These are phyloP conservation scores for Aspergillus clavatus DNA, from an alignment of 2,329 filamentous ascomycete genomes.

Conservation along the genomic window DNA sequence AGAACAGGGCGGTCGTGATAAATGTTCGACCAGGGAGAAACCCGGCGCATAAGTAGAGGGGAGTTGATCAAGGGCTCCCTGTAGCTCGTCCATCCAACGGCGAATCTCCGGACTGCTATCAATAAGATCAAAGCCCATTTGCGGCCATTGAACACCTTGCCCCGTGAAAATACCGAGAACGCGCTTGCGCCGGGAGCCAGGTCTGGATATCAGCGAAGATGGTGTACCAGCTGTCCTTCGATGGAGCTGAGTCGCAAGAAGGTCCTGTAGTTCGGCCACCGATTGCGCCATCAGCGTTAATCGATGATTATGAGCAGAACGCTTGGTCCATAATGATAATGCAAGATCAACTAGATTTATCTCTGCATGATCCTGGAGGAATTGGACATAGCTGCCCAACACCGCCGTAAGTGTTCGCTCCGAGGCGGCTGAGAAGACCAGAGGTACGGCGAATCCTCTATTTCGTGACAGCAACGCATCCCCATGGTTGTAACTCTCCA, in stretches of 20 bases:
- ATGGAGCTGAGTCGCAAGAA: neutral
- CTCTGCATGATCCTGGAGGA: neutral
- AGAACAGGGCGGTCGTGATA: neutral
- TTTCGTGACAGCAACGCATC: neutral
- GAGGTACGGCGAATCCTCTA: neutral
- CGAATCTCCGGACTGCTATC: neutral
- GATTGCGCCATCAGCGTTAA: neutral
- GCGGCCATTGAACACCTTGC: constrained; percentile 18
- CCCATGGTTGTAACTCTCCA: constrained; percentile 25
- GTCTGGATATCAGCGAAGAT: neutral
- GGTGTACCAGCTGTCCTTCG: neutral
- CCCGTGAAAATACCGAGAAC: constrained; percentile 19
- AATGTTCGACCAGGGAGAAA: constrained; percentile 5
- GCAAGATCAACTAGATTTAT: neutral
- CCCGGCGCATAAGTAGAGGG: constrained; percentile 1
- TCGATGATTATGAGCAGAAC: neutral
- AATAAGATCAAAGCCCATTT: constrained; percentile 12
- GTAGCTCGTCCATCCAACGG: neutral
- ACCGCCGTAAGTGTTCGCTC: neutral
- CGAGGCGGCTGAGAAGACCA: neutral
- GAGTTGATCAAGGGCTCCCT: neutral
- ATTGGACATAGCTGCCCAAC: neutral
- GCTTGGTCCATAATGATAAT: neutral
- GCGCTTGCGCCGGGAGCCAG: neutral
- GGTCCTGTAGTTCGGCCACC: neutral